phyloP scores from a whole-genome alignment of 768 basidiomycete species.

The Tylopilus balloui region DNA sequence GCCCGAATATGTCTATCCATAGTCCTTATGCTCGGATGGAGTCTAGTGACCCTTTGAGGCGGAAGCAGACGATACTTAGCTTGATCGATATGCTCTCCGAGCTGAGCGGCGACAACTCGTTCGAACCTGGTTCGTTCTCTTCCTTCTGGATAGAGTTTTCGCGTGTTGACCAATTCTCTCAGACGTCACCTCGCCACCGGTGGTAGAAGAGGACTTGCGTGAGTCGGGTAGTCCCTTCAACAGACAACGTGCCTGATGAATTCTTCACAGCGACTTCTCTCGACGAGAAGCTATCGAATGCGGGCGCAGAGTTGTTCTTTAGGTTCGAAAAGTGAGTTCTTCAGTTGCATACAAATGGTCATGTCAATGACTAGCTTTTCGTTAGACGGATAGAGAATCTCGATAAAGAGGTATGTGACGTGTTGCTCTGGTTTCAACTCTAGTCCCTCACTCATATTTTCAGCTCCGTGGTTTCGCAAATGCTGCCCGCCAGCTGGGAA shows the following conservation, averaged over 20 bases:
- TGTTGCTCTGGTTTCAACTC: neutral
- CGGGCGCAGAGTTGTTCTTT: slow-evolving; percentile 47
- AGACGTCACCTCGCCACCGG: slow-evolving; percentile 33
- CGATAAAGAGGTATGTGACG: slow-evolving; percentile 41
- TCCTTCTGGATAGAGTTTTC: neutral
- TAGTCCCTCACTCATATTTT: slow-evolving; percentile 9
- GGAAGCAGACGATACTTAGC: slow-evolving; percentile 45
- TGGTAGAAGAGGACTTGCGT: slow-evolving; percentile 44
- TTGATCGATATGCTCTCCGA: slow-evolving; percentile 46
- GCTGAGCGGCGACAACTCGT: slow-evolving; percentile 37
- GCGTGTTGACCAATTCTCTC: neutral
- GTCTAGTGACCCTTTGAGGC: slow-evolving; percentile 27
- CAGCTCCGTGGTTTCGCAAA: slow-evolving; percentile 52
- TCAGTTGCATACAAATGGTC: neutral
- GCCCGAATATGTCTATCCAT: slow-evolving; percentile 21
- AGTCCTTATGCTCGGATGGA: slow-evolving; percentile 30
- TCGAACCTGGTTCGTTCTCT: slow-evolving; percentile 31
- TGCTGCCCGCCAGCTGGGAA: slow-evolving; percentile 51
- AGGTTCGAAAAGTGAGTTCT: slow-evolving; percentile 42
- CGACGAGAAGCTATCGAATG: slow-evolving; percentile 47
- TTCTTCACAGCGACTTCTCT: slow-evolving; percentile 35
- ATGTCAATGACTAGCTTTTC: slow-evolving; percentile 5
- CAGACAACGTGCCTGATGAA: slow-evolving; percentile 5
- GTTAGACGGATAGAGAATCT: slow-evolving; percentile 43
- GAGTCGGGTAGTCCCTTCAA: slow-evolving; percentile 4